Percentiles rank a stretch among this genome's conserved stretches.
phyloP scores from a whole-genome alignment of 768 basidiomycete genomes.

The Leucogyrophana mollusca region DNA sequence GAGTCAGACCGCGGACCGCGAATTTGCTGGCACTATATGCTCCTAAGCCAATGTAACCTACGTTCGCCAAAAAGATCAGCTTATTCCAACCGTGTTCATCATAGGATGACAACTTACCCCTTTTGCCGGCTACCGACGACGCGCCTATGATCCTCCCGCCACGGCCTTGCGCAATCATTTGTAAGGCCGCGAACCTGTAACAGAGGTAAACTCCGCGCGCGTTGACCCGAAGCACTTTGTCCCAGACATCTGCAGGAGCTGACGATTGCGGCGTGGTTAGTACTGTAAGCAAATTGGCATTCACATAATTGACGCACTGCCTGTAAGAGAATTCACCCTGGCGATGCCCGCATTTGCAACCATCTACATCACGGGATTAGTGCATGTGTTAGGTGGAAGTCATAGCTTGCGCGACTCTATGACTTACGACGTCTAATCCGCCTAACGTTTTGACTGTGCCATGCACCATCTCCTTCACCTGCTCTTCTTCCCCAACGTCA shows the following conservation, averaged over 20 bases:
- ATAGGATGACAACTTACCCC: slow-evolving; percentile 17
- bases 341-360: slow-evolving; percentile 19
- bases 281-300: not conserved
- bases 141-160: slow-evolving; percentile 9
- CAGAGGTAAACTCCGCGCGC: slow-evolving; percentile 29
- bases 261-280: slow-evolving; percentile 16
- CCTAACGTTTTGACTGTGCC: slow-evolving; percentile 31
- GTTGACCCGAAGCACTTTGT: slow-evolving; percentile 27
- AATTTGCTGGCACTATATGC: slow-evolving; percentile 17
- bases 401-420: not conserved
- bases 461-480: slow-evolving; percentile 36
- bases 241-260: slow-evolving; percentile 26
- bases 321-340: not conserved
- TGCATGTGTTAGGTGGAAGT: not conserved
- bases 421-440: slow-evolving; percentile 40
- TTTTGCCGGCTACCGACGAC: slow-evolving; percentile 1
- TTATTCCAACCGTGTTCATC: not conserved
- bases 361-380: slow-evolving; percentile 13
- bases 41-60: slow-evolving; percentile 21
- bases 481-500: slow-evolving; percentile 36
- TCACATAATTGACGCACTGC: not conserved
- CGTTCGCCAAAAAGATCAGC: too few relatives aligned
- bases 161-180: slow-evolving; percentile 14
- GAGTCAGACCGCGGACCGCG: slow-evolving; percentile 21
- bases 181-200: slow-evolving; percentile 14